A percentile compares a stretch with the other conserved stretches of the same genome.
These are phyloP conservation scores for Uncinocarpus reesii DNA, from an alignment of 2,329 filamentous ascomycete genomes.

Conservation along the genomic window DNA sequence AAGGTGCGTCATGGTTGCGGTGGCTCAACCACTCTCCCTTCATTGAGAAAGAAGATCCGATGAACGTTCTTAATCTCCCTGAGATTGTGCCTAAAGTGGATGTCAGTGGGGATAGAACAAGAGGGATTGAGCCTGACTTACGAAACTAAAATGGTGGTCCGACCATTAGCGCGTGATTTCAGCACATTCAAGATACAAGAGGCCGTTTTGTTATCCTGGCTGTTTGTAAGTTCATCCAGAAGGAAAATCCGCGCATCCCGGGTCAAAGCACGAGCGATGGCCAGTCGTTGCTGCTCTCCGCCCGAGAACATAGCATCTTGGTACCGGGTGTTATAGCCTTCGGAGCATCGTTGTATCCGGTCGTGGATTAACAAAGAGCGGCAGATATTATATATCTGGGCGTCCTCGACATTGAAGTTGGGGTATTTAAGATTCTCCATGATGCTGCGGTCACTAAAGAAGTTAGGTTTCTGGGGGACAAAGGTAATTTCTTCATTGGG, in stretches of 20 bases:
- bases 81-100: neutral
- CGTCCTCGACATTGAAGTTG: constrained; percentile 37
- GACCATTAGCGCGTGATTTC: neutral
- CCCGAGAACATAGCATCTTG: constrained; percentile 14
- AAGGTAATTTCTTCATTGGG: constrained; percentile 35
- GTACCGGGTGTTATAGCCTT: constrained; percentile 42
- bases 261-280: constrained; percentile 12
- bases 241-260: constrained; percentile 6
- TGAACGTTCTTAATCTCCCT: neutral
- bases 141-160: constrained; percentile 10
- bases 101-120: neutral
- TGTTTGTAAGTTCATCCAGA: constrained; percentile 13
- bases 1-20: neutral
- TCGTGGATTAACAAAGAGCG: constrained; percentile 47
- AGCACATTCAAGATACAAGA: constrained; percentile 9
- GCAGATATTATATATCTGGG: constrained; percentile 44
- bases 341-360: constrained; percentile 44
- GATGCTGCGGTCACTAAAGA: constrained; percentile 45
- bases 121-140: neutral
- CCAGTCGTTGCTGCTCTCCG: constrained; percentile 20
- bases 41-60: neutral
- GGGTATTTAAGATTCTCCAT: constrained; percentile 49
- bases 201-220: constrained; percentile 11
- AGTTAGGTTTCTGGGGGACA: constrained; percentile 46
- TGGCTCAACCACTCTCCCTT: neutral